Evolutionary conservation across 2,329 filamentous ascomycete genomes (phyloP).

Genomic region (Samsoniella hepiali): DNA sequence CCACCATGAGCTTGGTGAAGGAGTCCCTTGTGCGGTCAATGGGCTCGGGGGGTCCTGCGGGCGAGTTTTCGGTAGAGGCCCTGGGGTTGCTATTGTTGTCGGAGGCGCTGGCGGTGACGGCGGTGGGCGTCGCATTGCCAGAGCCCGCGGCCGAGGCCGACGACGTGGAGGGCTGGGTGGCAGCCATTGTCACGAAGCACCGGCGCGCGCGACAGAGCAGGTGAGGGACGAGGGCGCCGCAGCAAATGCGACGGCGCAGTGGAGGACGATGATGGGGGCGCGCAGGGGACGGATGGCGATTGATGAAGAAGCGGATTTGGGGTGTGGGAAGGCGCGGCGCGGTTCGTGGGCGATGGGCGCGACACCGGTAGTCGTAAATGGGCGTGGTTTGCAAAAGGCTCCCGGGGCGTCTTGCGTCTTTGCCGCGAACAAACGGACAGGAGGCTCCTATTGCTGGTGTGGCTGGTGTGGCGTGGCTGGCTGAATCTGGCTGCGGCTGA

Average conservation of each 20-base stretch:
- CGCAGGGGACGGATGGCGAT: background rate
- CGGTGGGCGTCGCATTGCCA: conserved; percentile 30
- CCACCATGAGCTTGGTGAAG: conserved; percentile 51
- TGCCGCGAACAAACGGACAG: conserved; percentile 19
- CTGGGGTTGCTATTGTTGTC: conserved; percentile 30
- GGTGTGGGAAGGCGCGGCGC: background rate
- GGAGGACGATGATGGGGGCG: background rate
- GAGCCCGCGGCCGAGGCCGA: conserved; percentile 33
- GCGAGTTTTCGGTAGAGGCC: conserved; percentile 12
- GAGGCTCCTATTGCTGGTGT: conserved; percentile 12
- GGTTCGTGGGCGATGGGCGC: conserved; percentile 14
- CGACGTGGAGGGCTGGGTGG: conserved; percentile 37
- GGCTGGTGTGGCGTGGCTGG: conserved; percentile 5
- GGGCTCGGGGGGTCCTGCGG: conserved; percentile 28
- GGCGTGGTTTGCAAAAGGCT: conserved; percentile 15
- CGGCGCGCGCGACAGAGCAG: conserved; percentile 23
- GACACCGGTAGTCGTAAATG: conserved; percentile 11
- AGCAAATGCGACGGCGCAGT: conserved; percentile 17
- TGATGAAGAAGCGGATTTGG: conserved; percentile 1
- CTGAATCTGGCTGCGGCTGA: background rate
- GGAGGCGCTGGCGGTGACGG: conserved; percentile 20
- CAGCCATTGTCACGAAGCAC: conserved; percentile 41
- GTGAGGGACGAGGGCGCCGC: conserved; percentile 16
- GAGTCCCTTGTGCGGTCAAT: conserved; percentile 54
- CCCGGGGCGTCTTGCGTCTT: conserved; percentile 5